Base-by-base conservation (phyloP, 257 asterid species). In the Scutellaria barbata region DNA sequence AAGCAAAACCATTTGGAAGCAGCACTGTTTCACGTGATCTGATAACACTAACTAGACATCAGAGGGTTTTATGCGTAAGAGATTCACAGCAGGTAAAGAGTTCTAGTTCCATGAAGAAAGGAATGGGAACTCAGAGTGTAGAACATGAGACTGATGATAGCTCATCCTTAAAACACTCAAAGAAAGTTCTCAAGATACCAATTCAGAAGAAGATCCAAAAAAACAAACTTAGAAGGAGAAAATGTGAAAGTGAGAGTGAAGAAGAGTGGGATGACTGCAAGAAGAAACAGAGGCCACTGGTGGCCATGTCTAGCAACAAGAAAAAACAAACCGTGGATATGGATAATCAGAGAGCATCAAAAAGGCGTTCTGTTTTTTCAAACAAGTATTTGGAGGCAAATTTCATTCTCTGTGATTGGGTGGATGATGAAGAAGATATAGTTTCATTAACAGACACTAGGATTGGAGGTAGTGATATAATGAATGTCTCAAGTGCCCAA, bases 351-450 rank as follows among this genome's bases (percentile, higher is more conserved):
- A 86, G 88, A 82, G 66, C 59, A 55, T 66, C 82, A 18, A 68
- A 73, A 80, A 81, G 89, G 69, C 77, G 78, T 12, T 79, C 65
- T 41, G 74, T 53, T 78, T 64, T 84, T 52, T 76, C 88, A 17
- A 79, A 73, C 78, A 87, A 72, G 74, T 83, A 76, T 72, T 62
- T 65, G 47, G 81, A 72, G 17, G 55, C 66, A 66, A 52, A 84
- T 72, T 86, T 66, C 74, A 16, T 63, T 46, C 50, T 70, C 3
- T 77, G 83, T 51, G 91, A 86, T 60, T 83, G 87, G 92, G 66
- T 83, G 66, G 92, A 80, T 73, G 89, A 85, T 1, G 92, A 87
- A 52, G 94, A 84, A 76, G 87, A 81, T 68, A 25, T 76, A 50
- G 69, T 12, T 70, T 73, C 77, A 52, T 25, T 41, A 6, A 16